Conservation (phyloP, 371 early-diverging fungal species). For the Mortierella sp. region DNA sequence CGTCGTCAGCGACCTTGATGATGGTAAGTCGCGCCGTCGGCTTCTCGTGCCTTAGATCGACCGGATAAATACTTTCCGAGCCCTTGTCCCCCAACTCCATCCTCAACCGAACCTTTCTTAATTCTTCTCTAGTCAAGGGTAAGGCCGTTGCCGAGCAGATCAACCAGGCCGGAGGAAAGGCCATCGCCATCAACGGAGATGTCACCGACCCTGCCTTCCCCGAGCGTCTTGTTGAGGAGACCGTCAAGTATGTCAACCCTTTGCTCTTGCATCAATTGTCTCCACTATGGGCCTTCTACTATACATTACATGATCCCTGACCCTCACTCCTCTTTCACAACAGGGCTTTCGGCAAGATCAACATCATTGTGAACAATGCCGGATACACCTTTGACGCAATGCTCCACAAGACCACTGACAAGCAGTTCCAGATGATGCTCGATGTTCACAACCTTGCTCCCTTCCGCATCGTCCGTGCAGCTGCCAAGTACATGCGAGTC, state of each 20-base stretch:
- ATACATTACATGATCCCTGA: not conserved
- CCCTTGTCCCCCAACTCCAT: not conserved
- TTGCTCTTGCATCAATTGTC: not conserved
- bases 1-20: slow-evolving; percentile 78
- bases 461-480: slow-evolving; percentile 75
- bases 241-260: slow-evolving; percentile 58
- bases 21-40: slow-evolving; percentile 40
- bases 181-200: slow-evolving; percentile 68
- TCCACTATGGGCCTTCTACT: not conserved
- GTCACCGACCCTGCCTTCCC: slow-evolving; percentile 66
- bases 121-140: slow-evolving; percentile 56
- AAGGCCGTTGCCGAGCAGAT: slow-evolving; percentile 72
- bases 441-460: slow-evolving; percentile 76
- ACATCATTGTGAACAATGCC: slow-evolving; percentile 79
- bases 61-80: not conserved
- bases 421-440: slow-evolving; percentile 76
- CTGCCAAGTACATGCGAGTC: slow-evolving; percentile 63
- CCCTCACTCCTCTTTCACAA: not conserved
- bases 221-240: slow-evolving; percentile 65
- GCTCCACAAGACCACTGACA: slow-evolving; percentile 76
- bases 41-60: slow-evolving; percentile 22
- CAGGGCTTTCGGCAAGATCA: slow-evolving; percentile 73
- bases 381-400: slow-evolving; percentile 78
- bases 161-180: slow-evolving; percentile 65
- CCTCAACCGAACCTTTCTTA: not conserved